Base-by-base conservation (phyloP, 2,329 filamentous ascomycete species). In the Colletotrichum truncatum region DNA sequence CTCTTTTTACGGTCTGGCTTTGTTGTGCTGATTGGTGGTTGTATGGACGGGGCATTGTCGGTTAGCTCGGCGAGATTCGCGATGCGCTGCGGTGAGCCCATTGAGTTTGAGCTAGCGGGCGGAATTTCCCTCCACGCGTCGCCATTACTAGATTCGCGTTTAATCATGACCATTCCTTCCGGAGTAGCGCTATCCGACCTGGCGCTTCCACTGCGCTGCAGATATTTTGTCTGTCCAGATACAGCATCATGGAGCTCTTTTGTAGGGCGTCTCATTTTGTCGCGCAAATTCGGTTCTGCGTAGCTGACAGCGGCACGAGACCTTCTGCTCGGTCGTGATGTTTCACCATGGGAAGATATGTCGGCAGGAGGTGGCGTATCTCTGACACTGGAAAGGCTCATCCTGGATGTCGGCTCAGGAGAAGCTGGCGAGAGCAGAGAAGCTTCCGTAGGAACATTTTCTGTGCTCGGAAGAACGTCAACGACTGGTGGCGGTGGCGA, bases 201-300 rank as follows among this genome's bases (percentile, higher is more conserved):
- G 82, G 63, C 49, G 76, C 72, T 64, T 10, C 57, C 63, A 12
- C 63, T 49, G 23, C 63, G 58, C 21, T 66, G 63, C 18, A 66
- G 63, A 64, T 84, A 81, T 72, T 85, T 89, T 30, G 84, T 85
- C 70, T 91, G 86, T n/a, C 86, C 88, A 10, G 85, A 78, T 12
- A 95, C 92, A 1, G 92, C 92, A 75, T 94, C 91, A 34, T 91
- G 87, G 9, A 94, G 78, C 68, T 93, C 88, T 73, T 93, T 93
- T 1, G 90, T 92, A 21, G 93, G 92, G 64, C 93, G 86, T 64
- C 93, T 87, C 92, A 96, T 94, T 79, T 96, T 96, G 73, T 90
- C 91, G 67, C 91, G 86, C 41, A 96, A 81, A 72, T 92, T 95
- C 1, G 93, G 93, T 75, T 95, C 92, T 10, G 92, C 91, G 75